phyloP scores from a whole-genome alignment of 139 green algal species.

The Pseudopediastrum boryanum region DNA sequence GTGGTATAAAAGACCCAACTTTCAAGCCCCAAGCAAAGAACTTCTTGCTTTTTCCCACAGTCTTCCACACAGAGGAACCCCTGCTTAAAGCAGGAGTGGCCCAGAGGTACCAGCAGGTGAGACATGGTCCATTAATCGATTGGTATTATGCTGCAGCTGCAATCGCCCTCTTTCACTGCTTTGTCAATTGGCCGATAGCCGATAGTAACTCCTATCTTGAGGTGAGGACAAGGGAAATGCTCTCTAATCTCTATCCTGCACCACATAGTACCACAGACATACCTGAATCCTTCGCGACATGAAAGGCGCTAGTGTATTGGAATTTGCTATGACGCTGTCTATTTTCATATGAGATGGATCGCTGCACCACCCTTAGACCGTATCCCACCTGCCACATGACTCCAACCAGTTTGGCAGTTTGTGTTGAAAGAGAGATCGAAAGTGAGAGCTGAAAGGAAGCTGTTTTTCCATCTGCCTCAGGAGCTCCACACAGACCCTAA shows the following conservation, averaged over 20 bases:
- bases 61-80: slow-evolving; percentile 62
- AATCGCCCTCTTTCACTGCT: not conserved
- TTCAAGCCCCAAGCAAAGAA: slow-evolving; percentile 39
- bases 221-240: too few species aligned
- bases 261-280: not conserved
- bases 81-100: slow-evolving; percentile 60
- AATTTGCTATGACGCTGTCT: not conserved
- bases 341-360: not conserved
- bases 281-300: not conserved
- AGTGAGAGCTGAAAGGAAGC: not conserved
- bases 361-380: not conserved
- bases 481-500: slow-evolving; percentile 46
- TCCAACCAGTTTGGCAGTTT: not conserved
- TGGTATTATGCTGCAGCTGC: not conserved
- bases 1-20: slow-evolving; percentile 69
- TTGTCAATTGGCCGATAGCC: too few species aligned
- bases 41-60: slow-evolving; percentile 66
- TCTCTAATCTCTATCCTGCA: not conserved
- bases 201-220: too few species aligned
- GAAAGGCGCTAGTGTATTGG: not conserved
- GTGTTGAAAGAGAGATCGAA: not conserved
- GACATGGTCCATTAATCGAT: not conserved
- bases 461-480: not conserved
- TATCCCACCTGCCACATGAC: not conserved
- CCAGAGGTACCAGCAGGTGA: slow-evolving; percentile 44